phyloP scores from a whole-genome alignment of 805 yeast species.

The Ogataea zsoltii region DNA sequence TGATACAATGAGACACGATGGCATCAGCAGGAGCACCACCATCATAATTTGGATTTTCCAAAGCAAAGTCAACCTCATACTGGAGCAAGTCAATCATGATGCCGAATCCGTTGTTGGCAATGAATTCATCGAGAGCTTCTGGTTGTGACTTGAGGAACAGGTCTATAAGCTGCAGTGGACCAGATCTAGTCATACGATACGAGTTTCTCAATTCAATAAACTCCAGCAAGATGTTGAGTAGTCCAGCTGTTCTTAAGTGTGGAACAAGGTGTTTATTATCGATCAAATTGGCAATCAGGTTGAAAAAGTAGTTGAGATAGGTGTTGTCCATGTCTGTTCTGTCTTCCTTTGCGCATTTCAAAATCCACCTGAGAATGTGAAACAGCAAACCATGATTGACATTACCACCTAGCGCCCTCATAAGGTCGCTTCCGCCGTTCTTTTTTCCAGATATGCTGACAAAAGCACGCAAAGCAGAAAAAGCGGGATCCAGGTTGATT shows the following conservation, averaged over 20 bases:
- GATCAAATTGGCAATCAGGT: slow-evolving; percentile 60
- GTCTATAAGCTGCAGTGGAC: slow-evolving; percentile 61
- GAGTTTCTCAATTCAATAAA: slow-evolving; percentile 55
- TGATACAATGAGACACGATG: slow-evolving; percentile 49
- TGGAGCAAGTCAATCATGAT: slow-evolving; percentile 59
- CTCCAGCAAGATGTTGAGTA: slow-evolving; percentile 63
- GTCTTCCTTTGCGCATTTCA: slow-evolving; percentile 45
- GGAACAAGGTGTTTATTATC: slow-evolving; percentile 55
- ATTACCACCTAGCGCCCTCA: slow-evolving; percentile 79
- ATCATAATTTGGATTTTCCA: slow-evolving; percentile 57
- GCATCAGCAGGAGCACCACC: slow-evolving; percentile 55
- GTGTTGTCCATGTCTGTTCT: slow-evolving; percentile 26
- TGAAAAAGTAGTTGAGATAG: slow-evolving; percentile 47
- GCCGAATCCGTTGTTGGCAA: slow-evolving; percentile 65
- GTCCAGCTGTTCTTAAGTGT: slow-evolving; percentile 71
- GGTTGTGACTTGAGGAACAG: slow-evolving; percentile 41
- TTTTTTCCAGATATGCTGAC: slow-evolving; percentile 68
- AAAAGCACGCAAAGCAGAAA: slow-evolving; percentile 64
- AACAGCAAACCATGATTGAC: slow-evolving; percentile 82
- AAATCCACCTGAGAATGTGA: slow-evolving; percentile 67
- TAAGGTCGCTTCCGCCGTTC: slow-evolving; percentile 72
- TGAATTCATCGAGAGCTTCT: slow-evolving; percentile 63
- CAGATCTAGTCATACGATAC: slow-evolving; percentile 58
- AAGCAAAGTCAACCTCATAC: slow-evolving; percentile 64
- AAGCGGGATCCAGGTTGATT: slow-evolving; percentile 53